Conservation (phyloP, 2,329 filamentous ascomycete genomes). For the Gyromitra esculenta region DNA sequence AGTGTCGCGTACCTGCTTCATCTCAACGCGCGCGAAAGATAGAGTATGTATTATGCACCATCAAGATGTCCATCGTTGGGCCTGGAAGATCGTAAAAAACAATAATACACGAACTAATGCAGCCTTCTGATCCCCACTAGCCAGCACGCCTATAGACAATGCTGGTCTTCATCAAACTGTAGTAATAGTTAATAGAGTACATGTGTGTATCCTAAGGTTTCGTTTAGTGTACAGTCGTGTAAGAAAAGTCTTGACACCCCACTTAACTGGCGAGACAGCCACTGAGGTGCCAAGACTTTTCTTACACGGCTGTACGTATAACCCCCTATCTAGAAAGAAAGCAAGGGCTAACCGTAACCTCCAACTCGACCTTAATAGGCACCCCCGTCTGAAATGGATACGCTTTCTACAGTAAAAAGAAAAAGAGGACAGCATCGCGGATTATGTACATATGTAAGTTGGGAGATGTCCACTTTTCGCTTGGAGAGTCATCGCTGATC, state of each 20-base stretch:
- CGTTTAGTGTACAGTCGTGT: too few species aligned
- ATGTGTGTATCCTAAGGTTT: too few species aligned
- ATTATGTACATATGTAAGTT: too few species aligned
- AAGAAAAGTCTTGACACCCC: too few species aligned
- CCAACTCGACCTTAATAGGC: conserved; percentile 3
- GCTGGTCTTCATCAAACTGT: neutral
- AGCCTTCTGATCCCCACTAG: conserved; percentile 16
- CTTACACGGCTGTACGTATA: too few species aligned
- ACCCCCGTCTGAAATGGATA: conserved; percentile 3
- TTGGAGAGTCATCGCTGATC: too few species aligned
- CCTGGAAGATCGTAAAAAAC: conserved; percentile 4
- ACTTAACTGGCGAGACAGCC: too few species aligned
- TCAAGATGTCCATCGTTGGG: conserved; percentile 5
- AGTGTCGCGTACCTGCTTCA: conserved; percentile 41
- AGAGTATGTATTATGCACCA: conserved; percentile 27
- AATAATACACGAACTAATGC: conserved; percentile 7
- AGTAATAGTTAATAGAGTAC: too few species aligned
- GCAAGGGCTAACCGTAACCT: neutral
- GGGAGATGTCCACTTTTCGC: too few species aligned
- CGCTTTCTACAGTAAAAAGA: neutral
- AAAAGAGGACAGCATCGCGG: too few species aligned
- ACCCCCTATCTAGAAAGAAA: too few species aligned
- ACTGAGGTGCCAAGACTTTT: too few species aligned
- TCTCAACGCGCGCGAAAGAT: conserved; percentile 30
- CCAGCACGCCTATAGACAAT: neutral